A percentile compares a stretch with the other conserved stretches of the same genome.
These are phyloP conservation scores for Psidium friedrichsthalianum DNA, from an alignment of 345 rosid genomes.

Conservation along the genomic window DNA sequence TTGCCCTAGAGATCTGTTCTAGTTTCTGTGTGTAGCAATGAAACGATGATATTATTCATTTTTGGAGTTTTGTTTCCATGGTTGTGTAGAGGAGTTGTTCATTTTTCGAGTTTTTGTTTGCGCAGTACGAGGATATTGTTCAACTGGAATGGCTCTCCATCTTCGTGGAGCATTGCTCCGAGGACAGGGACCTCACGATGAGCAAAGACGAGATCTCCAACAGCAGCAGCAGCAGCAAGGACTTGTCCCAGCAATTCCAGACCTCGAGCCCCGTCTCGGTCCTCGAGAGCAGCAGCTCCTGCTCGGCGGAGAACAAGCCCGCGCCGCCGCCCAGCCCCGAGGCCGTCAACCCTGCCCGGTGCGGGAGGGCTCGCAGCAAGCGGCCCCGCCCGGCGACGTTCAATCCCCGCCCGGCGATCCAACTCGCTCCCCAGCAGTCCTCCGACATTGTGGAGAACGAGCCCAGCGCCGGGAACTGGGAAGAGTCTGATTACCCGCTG, in stretches of 20 bases:
- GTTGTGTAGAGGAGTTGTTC: neutral
- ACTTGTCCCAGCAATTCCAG: conserved; percentile 33
- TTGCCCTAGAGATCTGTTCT: neutral
- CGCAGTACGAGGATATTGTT: conserved; percentile 93
- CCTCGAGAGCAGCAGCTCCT: conserved; percentile 85
- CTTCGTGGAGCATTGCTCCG: conserved; percentile 11
- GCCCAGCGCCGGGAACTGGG: conserved; percentile 31
- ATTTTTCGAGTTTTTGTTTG: neutral
- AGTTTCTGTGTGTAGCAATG: neutral
- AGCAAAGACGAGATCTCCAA: neutral
- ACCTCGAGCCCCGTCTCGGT: conserved; percentile 89
- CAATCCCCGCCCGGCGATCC: conserved; percentile 43
- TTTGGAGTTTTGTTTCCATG: neutral
- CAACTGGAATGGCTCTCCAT: conserved; percentile 28
- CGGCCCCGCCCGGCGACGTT: conserved; percentile 78
- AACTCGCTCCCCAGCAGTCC: conserved; percentile 34
- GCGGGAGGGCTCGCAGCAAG: conserved; percentile 86
- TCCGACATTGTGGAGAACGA: conserved; percentile 18
- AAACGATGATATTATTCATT: neutral
- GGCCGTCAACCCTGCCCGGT: conserved; percentile 22
- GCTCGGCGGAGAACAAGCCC: conserved; percentile 49
- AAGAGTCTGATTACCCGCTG: conserved; percentile 34
- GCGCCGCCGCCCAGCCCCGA: conserved; percentile 30
- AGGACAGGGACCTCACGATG: conserved; percentile 6
- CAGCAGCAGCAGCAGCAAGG: neutral